Base-by-base conservation (phyloP, 805 yeast species). In the Metschnikowia cerradonensis region DNA sequence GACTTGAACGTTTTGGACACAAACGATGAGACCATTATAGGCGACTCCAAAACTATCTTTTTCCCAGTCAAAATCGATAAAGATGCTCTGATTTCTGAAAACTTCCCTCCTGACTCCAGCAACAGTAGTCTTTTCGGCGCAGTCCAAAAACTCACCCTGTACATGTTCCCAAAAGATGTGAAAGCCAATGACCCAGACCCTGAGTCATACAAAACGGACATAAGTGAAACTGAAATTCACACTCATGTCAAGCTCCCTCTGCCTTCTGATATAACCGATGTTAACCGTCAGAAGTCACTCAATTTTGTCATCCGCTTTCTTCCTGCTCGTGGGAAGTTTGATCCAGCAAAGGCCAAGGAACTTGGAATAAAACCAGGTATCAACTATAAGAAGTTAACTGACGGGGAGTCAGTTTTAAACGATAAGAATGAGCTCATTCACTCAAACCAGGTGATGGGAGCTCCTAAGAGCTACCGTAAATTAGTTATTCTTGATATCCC, bases 401-500 rank as follows among this genome's bases (percentile, higher is more conserved):
- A 71, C 5, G 94, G 94, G 2, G 60, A 75, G 33, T 41, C 80
- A 1, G 82, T 91, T 3, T 70, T 77, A 0, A 69, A 85, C 41
- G 80, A 72, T 0, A 69, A 81, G 53, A 96, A 96, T 1, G 75
- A 72, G 0, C 61, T 74, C 0, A 72, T 94, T 0, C 60, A 66
- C 1, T 87, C 97, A 0, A 79, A 79, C 1, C 86, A 90, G 60
- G 97, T 94, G 1, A 57, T 91, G 49, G 90, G 80, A 2, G 79
- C 82, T 8, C 70, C 82, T 6, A 78, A 83, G 50, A 52, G 62
- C 1, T 86, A 86, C 50, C 76, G 81, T 1, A 80, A 85, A 33
- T 70, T 88, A 13, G 63, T 90, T 26, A 72, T 92, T 1, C 57
- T 92, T 6, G 97, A 92, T 60, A 77, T 90, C 22, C 96, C 97